phyloP scores from a whole-genome alignment of 2,329 filamentous ascomycete genomes.

The Clarireedia hainanense region DNA sequence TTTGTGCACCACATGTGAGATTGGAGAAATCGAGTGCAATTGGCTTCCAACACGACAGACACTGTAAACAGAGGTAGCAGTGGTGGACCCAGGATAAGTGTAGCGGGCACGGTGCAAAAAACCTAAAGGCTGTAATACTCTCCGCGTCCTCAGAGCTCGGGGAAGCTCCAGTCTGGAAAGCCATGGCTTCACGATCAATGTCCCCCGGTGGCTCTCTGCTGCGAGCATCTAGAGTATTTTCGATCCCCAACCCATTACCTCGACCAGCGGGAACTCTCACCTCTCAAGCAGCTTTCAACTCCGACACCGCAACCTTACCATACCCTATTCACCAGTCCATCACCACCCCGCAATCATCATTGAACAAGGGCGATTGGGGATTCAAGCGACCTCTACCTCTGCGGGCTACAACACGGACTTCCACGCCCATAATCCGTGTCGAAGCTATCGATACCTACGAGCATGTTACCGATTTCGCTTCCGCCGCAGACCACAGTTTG shows the following conservation, averaged over 20 bases:
- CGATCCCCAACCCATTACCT: constrained; percentile 69
- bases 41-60: background rate
- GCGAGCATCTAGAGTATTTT: constrained; percentile 82
- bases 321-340: constrained; percentile 82
- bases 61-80: background rate
- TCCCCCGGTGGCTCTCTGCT: constrained; percentile 64
- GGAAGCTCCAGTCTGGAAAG: constrained; percentile 3
- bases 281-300: constrained; percentile 42
- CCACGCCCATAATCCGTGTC: constrained; percentile 69
- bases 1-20: constrained; percentile 2
- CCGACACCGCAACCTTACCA: constrained; percentile 63
- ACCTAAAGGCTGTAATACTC: background rate
- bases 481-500: constrained; percentile 71
- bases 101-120: background rate
- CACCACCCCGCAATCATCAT: constrained; percentile 64
- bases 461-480: constrained; percentile 82
- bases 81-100: background rate
- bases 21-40: background rate
- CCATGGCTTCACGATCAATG: constrained; percentile 32
- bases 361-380: constrained; percentile 81
- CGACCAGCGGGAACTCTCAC: constrained; percentile 45
- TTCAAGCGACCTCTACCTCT: constrained; percentile 77
- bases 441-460: constrained; percentile 76
- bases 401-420: constrained; percentile 62
- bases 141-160: background rate